Conservation (phyloP, 1,284 basidiomycete species). For the Lignosus rhinocerotis region DNA sequence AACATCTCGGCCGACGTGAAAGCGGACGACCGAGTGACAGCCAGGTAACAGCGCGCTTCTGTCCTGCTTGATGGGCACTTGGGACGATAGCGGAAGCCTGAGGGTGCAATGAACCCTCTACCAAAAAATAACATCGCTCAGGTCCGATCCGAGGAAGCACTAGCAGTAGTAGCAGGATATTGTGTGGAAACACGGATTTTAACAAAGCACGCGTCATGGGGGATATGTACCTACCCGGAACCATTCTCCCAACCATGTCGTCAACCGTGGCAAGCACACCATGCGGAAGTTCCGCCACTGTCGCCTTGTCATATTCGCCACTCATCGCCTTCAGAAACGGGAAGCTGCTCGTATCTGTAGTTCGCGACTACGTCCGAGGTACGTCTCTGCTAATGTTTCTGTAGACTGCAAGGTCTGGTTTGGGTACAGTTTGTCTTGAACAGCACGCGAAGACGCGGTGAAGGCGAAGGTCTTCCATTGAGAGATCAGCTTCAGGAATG, state of each 20-base stretch:
- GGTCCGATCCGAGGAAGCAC: background rate
- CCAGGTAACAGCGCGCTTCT: no score
- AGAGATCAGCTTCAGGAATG: slow-evolving; percentile 1
- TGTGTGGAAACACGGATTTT: background rate
- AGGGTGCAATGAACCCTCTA: no score
- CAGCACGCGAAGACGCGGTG: background rate
- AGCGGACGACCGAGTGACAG: no score
- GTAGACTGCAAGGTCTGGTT: background rate
- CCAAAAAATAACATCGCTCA: no score
- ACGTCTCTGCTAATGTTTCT: background rate
- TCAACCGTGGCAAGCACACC: background rate
- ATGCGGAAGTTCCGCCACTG: background rate
- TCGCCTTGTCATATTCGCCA: background rate
- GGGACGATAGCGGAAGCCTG: no score
- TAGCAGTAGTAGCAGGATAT: background rate
- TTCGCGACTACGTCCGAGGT: background rate
- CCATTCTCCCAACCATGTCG: background rate
- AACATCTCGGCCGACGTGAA: background rate
- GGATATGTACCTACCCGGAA: background rate
- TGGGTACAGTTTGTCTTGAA: no score
- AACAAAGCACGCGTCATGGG: background rate
- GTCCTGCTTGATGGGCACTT: no score
- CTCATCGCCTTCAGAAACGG: background rate
- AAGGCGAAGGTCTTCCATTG: background rate
- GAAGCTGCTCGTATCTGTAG: background rate